Conservation (phyloP, 805 yeast genomes). For the Kregervanrija delftensis region DNA sequence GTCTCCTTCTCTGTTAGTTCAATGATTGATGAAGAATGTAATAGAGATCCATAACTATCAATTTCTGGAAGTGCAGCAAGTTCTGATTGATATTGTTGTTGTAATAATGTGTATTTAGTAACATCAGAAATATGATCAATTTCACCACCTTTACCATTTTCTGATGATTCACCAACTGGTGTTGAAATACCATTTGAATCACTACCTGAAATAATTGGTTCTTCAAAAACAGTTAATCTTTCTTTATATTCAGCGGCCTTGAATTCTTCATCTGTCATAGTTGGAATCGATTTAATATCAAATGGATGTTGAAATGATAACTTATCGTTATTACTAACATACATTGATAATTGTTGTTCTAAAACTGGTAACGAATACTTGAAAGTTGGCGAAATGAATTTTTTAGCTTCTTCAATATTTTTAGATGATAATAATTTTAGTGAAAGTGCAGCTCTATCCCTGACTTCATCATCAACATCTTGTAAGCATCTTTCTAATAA, state of each 20-base stretch:
- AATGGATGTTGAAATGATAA: conserved; percentile 50
- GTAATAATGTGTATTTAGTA: conserved; percentile 31
- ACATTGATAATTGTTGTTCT: conserved; percentile 69
- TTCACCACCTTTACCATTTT: conserved; percentile 14
- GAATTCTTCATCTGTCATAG: conserved; percentile 59
- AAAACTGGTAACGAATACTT: conserved; percentile 69
- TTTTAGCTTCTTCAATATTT: conserved; percentile 33
- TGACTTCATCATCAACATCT: conserved; percentile 93
- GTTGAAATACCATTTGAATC: conserved; percentile 1
- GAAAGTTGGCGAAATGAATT: conserved; percentile 59
- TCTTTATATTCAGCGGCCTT: conserved; percentile 56
- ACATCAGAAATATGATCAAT: conserved; percentile 12
- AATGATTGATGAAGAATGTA: conserved; percentile 59
- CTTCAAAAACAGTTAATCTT: conserved; percentile 33
- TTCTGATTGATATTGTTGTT: conserved; percentile 66
- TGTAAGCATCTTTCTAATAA: conserved; percentile 76
- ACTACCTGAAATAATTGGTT: conserved; percentile 17
- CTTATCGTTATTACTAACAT: conserved; percentile 48
- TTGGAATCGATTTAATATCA: conserved; percentile 63
- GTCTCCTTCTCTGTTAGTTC: conserved; percentile 87
- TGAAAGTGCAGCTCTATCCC: conserved; percentile 92
- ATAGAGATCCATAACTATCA: conserved; percentile 61
- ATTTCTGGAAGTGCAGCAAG: conserved; percentile 68
- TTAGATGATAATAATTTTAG: conserved; percentile 51
- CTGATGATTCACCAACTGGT: conserved; percentile 18